These are phyloP conservation scores for Ochromonadaceae sp. DNA, from an alignment of 352 stramenopile genomes.

Conservation along the genomic window DNA sequence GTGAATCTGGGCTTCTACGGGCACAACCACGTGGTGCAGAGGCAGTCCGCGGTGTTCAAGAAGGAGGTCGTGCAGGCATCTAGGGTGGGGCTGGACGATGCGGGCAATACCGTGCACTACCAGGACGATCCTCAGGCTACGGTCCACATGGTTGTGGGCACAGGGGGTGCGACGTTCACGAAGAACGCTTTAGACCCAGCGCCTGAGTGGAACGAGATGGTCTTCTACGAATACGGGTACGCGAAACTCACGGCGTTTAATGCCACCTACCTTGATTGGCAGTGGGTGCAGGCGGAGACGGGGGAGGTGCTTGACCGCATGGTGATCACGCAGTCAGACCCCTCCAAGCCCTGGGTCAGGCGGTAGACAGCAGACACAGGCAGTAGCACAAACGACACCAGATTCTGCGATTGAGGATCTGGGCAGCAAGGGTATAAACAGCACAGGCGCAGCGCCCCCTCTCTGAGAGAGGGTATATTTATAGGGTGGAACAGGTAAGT, in stretches of 20 bases:
- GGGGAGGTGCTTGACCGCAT: conserved; percentile 8
- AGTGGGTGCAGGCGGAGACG: neutral
- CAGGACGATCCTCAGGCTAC: conserved; percentile 37
- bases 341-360: neutral
- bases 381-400: too few species aligned
- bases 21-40: conserved; percentile 63
- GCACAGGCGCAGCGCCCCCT: too few species aligned
- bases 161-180: conserved; percentile 34
- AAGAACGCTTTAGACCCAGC: neutral
- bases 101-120: neutral
- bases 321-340: conserved; percentile 29
- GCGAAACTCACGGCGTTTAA: conserved; percentile 1
- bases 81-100: neutral
- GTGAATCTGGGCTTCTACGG: conserved; percentile 62
- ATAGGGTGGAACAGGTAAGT: too few species aligned
- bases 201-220: conserved; percentile 6
- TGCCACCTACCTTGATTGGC: conserved; percentile 6
- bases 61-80: conserved; percentile 43
- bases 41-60: conserved; percentile 48
- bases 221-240: conserved; percentile 8
- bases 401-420: too few species aligned
- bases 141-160: conserved; percentile 60
- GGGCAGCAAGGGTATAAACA: too few species aligned
- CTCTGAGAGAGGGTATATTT: too few species aligned
- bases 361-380: too few species aligned